Evolutionary conservation across 345 rosid species (phyloP).

Genomic region (Nephelium lappaceum): DNA sequence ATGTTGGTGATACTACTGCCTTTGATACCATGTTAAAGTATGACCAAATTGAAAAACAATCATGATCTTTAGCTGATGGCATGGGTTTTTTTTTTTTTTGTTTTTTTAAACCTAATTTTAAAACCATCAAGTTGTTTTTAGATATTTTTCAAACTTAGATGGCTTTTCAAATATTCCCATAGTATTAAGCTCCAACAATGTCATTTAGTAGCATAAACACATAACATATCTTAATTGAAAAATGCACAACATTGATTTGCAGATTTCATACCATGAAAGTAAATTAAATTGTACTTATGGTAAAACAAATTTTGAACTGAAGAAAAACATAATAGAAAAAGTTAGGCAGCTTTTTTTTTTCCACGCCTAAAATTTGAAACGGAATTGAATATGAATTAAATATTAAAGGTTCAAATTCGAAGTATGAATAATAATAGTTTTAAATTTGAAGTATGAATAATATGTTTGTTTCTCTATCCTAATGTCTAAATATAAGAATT

Average conservation of each 20-base stretch:
- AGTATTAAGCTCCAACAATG: not conserved
- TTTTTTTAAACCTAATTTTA: no score
- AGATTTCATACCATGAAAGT: not conserved
- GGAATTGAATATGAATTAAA: not conserved
- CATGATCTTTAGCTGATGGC: not conserved
- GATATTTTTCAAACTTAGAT: not conserved
- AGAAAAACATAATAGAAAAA: not conserved
- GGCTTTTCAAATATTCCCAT: not conserved
- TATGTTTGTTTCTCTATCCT: no score
- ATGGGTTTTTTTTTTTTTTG: no score
- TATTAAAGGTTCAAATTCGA: no score
- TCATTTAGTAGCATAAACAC: not conserved
- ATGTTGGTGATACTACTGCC: not conserved
- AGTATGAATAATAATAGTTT: not conserved
- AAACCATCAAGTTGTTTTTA: not conserved
- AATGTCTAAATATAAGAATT: not conserved
- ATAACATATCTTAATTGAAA: not conserved
- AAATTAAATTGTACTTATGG: not conserved
- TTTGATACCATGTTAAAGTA: not conserved
- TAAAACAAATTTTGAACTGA: not conserved
- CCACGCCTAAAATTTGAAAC: not conserved
- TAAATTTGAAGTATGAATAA: not conserved
- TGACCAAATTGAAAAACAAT: not conserved
- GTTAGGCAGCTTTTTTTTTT: not conserved
- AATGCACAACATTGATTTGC: not conserved